Evolutionary conservation across 805 yeast genomes (phyloP).

Genomic region (Kodamaea sagamina): DNA sequence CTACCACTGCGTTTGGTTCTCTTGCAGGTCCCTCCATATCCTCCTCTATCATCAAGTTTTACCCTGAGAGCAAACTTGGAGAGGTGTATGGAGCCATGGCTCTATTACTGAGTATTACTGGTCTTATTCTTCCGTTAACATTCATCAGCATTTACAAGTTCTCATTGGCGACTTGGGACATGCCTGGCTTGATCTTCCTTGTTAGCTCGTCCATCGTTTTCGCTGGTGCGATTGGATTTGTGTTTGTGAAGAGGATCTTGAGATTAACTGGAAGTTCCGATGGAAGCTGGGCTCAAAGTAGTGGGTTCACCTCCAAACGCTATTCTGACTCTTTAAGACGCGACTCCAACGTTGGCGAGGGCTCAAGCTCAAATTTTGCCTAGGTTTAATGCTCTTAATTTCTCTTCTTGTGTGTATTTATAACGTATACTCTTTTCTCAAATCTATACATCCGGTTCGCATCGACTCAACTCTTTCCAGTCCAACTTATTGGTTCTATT

Average conservation of each 20-base stretch:
- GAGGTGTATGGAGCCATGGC: slow-evolving; percentile 74
- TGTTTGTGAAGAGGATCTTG: slow-evolving; percentile 22
- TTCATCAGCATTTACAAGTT: slow-evolving; percentile 49
- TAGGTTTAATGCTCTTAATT: no score
- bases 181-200: slow-evolving; percentile 33
- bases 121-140: slow-evolving; percentile 51
- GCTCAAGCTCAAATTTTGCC: no score
- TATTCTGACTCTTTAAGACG: neutral
- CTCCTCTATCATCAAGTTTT: slow-evolving; percentile 61
- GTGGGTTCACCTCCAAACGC: neutral
- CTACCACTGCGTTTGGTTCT: slow-evolving; percentile 45
- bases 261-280: slow-evolving; percentile 12
- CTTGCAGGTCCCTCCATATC: slow-evolving; percentile 59
- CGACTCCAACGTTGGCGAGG: no score
- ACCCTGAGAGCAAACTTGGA: slow-evolving; percentile 61
- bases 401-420: no score
- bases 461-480: neutral
- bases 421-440: no score
- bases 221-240: slow-evolving; percentile 12
- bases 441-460: neutral
- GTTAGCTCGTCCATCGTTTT: slow-evolving; percentile 19
- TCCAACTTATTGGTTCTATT: slow-evolving; percentile 50
- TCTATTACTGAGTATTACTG: slow-evolving; percentile 52
- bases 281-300: neutral
- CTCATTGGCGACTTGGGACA: slow-evolving; percentile 26